phyloP scores from a whole-genome alignment of 2,329 filamentous ascomycete species.

The Lecanicillium sp. region DNA sequence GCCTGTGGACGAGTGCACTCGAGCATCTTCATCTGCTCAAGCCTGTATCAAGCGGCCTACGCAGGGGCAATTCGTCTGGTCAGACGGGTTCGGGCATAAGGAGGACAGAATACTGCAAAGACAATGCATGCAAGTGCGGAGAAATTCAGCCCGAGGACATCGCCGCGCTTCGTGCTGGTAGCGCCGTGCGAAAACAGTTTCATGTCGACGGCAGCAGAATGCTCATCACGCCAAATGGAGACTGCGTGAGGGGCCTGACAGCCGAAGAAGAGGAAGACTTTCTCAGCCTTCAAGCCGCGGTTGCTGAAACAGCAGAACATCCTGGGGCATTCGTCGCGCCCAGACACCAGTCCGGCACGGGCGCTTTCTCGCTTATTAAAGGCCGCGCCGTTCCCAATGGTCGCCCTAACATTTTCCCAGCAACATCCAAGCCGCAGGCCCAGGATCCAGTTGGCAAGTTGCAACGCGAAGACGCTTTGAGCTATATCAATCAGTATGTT shows the following conservation, averaged over 20 bases:
- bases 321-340: slow-evolving; percentile 49
- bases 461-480: slow-evolving; percentile 56
- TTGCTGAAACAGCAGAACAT: slow-evolving; percentile 40
- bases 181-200: slow-evolving; percentile 50
- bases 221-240: slow-evolving; percentile 67
- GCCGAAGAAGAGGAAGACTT: slow-evolving; percentile 62
- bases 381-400: slow-evolving; percentile 58
- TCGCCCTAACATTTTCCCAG: slow-evolving; percentile 52
- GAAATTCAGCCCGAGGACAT: slow-evolving; percentile 43
- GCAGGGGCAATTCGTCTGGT: slow-evolving; percentile 7
- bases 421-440: slow-evolving; percentile 34
- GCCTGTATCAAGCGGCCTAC: slow-evolving; percentile 21
- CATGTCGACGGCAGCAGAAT: slow-evolving; percentile 55
- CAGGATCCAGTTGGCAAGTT: slow-evolving; percentile 57
- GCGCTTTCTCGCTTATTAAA: slow-evolving; percentile 54
- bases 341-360: slow-evolving; percentile 43
- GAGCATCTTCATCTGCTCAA: slow-evolving; percentile 30
- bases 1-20: slow-evolving; percentile 22
- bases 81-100: slow-evolving; percentile 9
- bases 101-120: slow-evolving; percentile 25
- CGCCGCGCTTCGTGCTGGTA: slow-evolving; percentile 43
- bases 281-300: slow-evolving; percentile 55
- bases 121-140: slow-evolving; percentile 28
- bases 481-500: slow-evolving; percentile 62
- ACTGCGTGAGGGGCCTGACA: slow-evolving; percentile 65